A percentile compares a stretch with the other conserved stretches of the same genome.
These are phyloP conservation scores for Boletus mariae DNA, from an alignment of 1,284 basidiomycete species.

Conservation along the genomic window DNA sequence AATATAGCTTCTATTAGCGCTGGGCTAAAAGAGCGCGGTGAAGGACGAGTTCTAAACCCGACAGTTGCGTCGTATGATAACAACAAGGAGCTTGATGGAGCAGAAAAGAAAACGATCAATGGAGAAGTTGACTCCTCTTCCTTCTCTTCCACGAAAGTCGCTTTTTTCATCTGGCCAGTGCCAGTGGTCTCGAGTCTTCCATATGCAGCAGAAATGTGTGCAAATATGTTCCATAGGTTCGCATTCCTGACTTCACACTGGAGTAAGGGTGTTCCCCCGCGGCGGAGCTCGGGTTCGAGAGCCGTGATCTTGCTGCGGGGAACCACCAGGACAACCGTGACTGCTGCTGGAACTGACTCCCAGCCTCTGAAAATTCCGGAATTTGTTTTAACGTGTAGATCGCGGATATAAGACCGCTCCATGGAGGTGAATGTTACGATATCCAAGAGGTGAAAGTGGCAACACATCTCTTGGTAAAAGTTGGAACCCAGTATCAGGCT, in stretches of 20 bases:
- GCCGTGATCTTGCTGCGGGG: conserved; percentile 19
- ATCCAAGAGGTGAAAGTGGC: conserved; percentile 35
- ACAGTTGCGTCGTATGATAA: conserved; percentile 20
- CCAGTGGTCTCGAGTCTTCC: conserved; percentile 32
- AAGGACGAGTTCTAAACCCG: conserved; percentile 31
- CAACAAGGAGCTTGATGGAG: conserved; percentile 36
- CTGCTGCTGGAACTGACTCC: conserved; percentile 18
- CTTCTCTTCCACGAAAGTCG: conserved; percentile 35
- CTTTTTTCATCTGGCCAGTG: conserved; percentile 17
- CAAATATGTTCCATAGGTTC: conserved; percentile 34
- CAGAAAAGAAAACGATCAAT: conserved; percentile 38
- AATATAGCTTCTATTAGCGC: conserved; percentile 27
- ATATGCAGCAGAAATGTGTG: conserved; percentile 34
- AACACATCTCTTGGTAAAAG: conserved; percentile 42
- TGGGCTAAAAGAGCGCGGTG: conserved; percentile 10
- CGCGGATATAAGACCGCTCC: conserved; percentile 12
- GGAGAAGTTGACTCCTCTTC: conserved; percentile 34
- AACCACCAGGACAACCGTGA: conserved; percentile 25
- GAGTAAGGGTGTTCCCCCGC: conserved; percentile 36
- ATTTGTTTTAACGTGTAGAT: conserved; percentile 5
- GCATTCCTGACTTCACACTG: conserved; percentile 32
- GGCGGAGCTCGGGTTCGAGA: conserved; percentile 19
- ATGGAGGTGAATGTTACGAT: conserved; percentile 26
- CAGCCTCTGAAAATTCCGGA: conserved; percentile 20
- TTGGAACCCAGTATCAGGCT: conserved; percentile 34